A percentile compares a stretch with the other conserved stretches of the same genome.
phyloP scores from a whole-genome alignment of 1,284 basidiomycete genomes.

The Rhodotorula sp. region DNA sequence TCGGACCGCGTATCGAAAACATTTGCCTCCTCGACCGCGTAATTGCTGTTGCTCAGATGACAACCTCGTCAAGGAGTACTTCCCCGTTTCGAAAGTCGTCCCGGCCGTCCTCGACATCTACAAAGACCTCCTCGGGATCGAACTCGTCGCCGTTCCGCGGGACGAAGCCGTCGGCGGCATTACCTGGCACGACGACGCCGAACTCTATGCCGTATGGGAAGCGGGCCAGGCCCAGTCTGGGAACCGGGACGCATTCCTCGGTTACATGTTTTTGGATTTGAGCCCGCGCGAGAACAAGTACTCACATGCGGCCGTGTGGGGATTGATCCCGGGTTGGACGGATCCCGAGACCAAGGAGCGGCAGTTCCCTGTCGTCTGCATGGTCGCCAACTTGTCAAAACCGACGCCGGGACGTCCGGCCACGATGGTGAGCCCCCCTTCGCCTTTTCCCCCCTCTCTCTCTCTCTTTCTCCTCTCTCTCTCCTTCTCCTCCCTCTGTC shows the following conservation, averaged over 20 bases:
- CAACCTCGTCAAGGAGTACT: slow-evolving; percentile 67
- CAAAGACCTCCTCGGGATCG: slow-evolving; percentile 70
- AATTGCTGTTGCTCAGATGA: neutral
- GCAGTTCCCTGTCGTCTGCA: slow-evolving; percentile 61
- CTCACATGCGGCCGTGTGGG: slow-evolving; percentile 82
- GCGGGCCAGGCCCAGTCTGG: slow-evolving; percentile 50
- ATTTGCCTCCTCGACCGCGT: no score
- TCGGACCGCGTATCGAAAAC: no score
- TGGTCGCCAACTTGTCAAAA: slow-evolving; percentile 86
- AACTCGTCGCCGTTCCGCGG: slow-evolving; percentile 60
- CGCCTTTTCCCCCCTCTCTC: no score
- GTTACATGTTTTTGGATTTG: slow-evolving; percentile 79
- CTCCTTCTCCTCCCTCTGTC: no score
- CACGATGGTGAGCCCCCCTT: slow-evolving; percentile 61
- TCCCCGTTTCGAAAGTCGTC: slow-evolving; percentile 75
- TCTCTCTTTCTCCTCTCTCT: no score
- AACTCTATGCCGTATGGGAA: slow-evolving; percentile 76
- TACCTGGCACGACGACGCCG: slow-evolving; percentile 59
- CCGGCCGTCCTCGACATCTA: slow-evolving; percentile 76
- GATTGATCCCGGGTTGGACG: slow-evolving; percentile 51
- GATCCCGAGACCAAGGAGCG: slow-evolving; percentile 55
- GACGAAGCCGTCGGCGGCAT: slow-evolving; percentile 25
- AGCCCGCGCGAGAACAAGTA: slow-evolving; percentile 73
- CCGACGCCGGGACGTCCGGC: slow-evolving; percentile 73
- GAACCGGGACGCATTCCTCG: slow-evolving; percentile 50